A percentile compares a stretch with the other conserved stretches of the same genome.
Conservation (phyloP, 208 protist genomes). For the Lotmaria passim region DNA sequence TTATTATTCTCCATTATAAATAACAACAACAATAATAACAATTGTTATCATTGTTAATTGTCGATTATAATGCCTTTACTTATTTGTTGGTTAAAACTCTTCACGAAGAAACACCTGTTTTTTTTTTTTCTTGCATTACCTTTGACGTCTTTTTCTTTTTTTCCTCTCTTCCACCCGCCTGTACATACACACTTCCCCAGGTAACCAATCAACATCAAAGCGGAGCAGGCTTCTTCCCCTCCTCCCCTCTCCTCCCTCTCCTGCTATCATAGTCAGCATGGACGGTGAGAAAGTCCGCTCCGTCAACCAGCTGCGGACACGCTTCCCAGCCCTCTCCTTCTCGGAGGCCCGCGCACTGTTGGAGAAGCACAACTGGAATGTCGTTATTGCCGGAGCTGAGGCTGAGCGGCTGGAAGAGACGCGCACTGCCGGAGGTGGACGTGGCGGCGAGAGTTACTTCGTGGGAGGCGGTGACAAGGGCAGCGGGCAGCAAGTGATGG, state of each 20-base stretch:
- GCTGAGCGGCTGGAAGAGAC: slow-evolving; percentile 33
- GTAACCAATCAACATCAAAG: too few species aligned
- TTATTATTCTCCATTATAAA: too few species aligned
- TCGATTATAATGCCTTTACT: too few species aligned
- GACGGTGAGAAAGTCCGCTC: slow-evolving; percentile 37
- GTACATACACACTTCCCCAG: too few species aligned
- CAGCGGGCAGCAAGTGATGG: slow-evolving; percentile 62
- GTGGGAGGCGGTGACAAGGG: slow-evolving; percentile 57
- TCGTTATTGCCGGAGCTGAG: slow-evolving; percentile 33
- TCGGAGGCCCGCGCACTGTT: slow-evolving; percentile 40
- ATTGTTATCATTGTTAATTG: too few species aligned
- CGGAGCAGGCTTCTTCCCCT: too few species aligned
- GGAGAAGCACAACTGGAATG: slow-evolving; percentile 45
- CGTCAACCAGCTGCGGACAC: slow-evolving; percentile 40
- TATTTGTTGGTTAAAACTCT: background rate
- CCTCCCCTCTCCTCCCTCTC: too few species aligned
- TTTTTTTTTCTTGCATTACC: background rate
- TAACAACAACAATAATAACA: too few species aligned
- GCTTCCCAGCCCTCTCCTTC: slow-evolving; percentile 42
- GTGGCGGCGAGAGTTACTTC: slow-evolving; percentile 45
- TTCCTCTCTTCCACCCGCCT: too few species aligned
- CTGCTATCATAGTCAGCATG: slow-evolving; percentile 23
- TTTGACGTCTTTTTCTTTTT: background rate
- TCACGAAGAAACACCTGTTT: background rate
- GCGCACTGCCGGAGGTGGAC: background rate